A percentile compares a stretch with the other conserved stretches of the same genome.
Evolutionary conservation across 2,329 filamentous ascomycete species (phyloP).

Genomic region (Triangularia setosa): DNA sequence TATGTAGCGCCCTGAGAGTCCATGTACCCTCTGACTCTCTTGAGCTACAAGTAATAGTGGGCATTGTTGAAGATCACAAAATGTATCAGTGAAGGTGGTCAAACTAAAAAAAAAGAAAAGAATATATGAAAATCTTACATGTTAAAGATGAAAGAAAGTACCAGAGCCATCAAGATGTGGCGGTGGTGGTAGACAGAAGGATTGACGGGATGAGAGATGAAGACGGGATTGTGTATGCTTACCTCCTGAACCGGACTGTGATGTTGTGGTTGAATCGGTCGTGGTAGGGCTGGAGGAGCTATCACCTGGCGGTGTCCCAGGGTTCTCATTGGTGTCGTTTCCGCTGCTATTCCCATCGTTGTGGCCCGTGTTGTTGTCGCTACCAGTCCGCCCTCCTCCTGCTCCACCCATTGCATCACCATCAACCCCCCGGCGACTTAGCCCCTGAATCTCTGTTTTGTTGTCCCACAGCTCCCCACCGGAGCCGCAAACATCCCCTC

Average conservation of each 20-base stretch:
- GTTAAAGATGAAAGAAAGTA: not conserved
- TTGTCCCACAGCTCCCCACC: not conserved
- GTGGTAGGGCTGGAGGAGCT: not conserved
- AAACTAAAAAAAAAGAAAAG: not conserved
- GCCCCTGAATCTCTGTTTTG: not conserved
- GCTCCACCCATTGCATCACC: no score
- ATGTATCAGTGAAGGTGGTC: not conserved
- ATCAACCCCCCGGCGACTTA: no score
- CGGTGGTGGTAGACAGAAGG: no score
- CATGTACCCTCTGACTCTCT: not conserved
- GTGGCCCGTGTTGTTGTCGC: not conserved
- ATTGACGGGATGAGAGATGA: not conserved
- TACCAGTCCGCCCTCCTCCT: no score
- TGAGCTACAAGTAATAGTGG: not conserved
- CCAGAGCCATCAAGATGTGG: not conserved
- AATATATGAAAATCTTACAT: not conserved
- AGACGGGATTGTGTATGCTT: no score
- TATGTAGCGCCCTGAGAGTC: no score
- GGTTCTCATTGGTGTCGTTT: not conserved
- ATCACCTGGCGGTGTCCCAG: not conserved
- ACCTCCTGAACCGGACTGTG: not conserved
- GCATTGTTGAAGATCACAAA: not conserved
- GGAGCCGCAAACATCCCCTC: not conserved
- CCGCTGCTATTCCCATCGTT: not conserved
- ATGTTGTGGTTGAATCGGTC: not conserved